Evolutionary conservation across 495 filamentous ascomycete genomes (phyloP), one percentile per base, ranked within the genome.

Genomic region (Lentithecium fluviatile): DNA sequence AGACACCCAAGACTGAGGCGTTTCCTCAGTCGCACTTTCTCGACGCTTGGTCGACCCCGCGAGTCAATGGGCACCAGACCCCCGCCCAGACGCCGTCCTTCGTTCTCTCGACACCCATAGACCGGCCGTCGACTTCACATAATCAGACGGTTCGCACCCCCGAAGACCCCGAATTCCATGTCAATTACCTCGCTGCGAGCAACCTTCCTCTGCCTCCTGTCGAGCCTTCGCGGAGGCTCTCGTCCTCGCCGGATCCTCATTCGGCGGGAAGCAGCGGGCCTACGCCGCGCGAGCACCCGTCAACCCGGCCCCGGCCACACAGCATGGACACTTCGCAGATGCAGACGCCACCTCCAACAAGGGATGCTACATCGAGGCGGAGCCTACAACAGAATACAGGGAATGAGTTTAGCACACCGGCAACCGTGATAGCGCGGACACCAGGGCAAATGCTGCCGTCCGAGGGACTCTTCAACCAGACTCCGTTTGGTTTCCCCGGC

Each of bases 331-430:
- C 72, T 3, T 60, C 79, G 24, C 84, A 82, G 2, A 86, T 86
- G 76, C 83, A 86, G 71, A 88, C 84, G 17, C 84, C 85, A 13
- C 84, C 85, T 40, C 84, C 84, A 0, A 86, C 83, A 34, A 80
- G 83, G 69, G 82, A 82, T 34, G 82, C 82, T 6, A 67, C 68
- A 5, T 73, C 62, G 23, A 71, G 71, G 50, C 72, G 76, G 56
- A 38, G 63, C 32, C 64, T 72, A 45, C 74, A 76, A 47, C 64
- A 69, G 26, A 64, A 70, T 23, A 23, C 45, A 4, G 66, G 70
- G 7, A 66, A 70, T 42, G 60, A 63, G 42, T 59, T 75, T 47
- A 60, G 52, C 32, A 76, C 75, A 24, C 70, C 73, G 32, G 71
- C 70, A 42, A 74, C 66, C 2, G 65, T 74, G 25, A 65, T 64